These are phyloP conservation scores for Dysphania ambrosioides DNA, from an alignment of 148 eudicot genomes.

Conservation along the genomic window DNA sequence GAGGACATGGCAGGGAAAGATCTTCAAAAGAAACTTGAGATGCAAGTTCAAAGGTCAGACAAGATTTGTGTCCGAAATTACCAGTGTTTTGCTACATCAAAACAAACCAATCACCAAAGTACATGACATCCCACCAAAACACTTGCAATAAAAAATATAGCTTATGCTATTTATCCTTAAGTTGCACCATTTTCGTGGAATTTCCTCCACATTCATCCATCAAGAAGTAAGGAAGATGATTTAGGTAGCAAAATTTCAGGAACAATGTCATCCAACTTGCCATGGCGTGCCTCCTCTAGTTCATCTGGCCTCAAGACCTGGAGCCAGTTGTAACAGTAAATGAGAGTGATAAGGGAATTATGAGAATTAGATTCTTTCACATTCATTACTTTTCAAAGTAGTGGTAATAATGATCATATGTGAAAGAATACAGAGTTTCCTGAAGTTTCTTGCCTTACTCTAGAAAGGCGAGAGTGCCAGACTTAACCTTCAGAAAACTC, in stretches of 20 bases:
- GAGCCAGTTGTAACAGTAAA: slow-evolving; percentile 5
- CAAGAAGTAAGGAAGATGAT: slow-evolving; percentile 38
- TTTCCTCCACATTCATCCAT: slow-evolving; percentile 54
- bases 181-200: slow-evolving; percentile 34
- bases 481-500: neutral
- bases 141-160: neutral
- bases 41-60: neutral
- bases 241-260: slow-evolving; percentile 26
- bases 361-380: slow-evolving; percentile 6
- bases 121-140: neutral
- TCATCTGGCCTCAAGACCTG: slow-evolving; percentile 34
- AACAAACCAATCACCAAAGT: neutral
- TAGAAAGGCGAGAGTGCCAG: neutral
- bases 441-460: neutral
- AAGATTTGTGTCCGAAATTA: neutral
- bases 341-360: slow-evolving; percentile 5
- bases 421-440: neutral
- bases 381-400: neutral
- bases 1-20: neutral
- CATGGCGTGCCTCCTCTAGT: slow-evolving; percentile 23
- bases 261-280: slow-evolving; percentile 11
- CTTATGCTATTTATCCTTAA: neutral
- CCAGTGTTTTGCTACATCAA: neutral
- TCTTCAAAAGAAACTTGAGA: neutral
- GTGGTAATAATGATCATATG: neutral